Evolutionary conservation across 306 rosid species (phyloP), one percentile per base, ranked within the genome.

Genomic region (Acacia melanoxylon): DNA sequence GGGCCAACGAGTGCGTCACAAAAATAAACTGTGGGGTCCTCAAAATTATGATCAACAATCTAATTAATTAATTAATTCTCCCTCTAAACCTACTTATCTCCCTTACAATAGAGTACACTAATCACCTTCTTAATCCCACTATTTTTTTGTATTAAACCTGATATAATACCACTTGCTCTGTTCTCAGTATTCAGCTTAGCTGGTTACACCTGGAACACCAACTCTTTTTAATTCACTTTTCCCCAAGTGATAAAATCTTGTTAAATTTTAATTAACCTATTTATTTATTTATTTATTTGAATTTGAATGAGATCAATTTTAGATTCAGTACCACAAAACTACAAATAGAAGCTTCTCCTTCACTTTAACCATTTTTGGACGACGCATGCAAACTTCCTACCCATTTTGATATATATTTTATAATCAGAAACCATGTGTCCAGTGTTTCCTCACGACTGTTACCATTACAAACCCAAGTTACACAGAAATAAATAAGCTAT

Each of bases 301-400:
- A 54, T 42, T 69, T 1, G 35, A 4, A n/a, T 12, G 12, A n/a
- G 5, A 19, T 20, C 42, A 41, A 69, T 69, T 63, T 2, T 15
- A 29, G 20, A 41, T 12, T 8, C 6, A 40, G 14, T 20, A 48
- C 14, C 52, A 48, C 52, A 48, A 48, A 16, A 10, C 15, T 48
- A n/a, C 74, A 80, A 49, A 35, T 2, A 54, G 88, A 90, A 90
- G 90, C 91, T 87, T 92, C 93, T 52, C 22, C 61, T 81, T 67
- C 78, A 85, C 81, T 80, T 68, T 51, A 79, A 25, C 68, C 62
- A 7, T 46, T 12, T 29, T 76, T 13, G 52, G 41, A 58, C 14
- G 31, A 54, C 67, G 61, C 80, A 79, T 77, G 78, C 29, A 68
- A 41, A 40, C 75, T 68, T 33, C 49, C 76, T 27, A 22, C 41